Base-by-base conservation (phyloP, 176 grass and related monocot genomes). In the Oryza meyeriana region DNA sequence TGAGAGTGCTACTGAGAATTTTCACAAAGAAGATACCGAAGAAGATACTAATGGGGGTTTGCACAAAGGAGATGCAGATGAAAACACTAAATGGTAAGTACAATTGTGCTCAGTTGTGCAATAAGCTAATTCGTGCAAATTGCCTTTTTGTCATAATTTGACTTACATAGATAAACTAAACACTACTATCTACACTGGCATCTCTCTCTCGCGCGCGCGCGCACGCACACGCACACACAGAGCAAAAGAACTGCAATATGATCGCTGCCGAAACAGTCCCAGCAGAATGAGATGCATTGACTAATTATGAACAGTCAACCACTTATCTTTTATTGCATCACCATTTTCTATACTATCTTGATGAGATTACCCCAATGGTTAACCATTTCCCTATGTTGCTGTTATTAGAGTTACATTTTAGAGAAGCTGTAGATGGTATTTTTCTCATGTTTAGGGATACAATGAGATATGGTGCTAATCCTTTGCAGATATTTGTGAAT, bases 61-160 rank as follows among this genome's bases (percentile, higher is more conserved):
- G 2, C 55, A 59, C n/a, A 59, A 59, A 10, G 55, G 8, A 59
- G 55, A 59, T 59, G 55, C 55, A 25, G 55, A 59, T 59, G n/a
- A 59, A 11, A 59, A n/a, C 22, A 59, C n/a, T 10, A 84, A 82
- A 79, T 93, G 83, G 90, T 93, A 93, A 97, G 86, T 90, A 26
- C 78, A 62, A 10, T 80, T 14, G 42, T 55, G 69, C 71, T 50
- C 64, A 62, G 39, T 64, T 52, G 38, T 82, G 55, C 8, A 47
- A 63, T 45, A 71, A 71, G 6, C 57, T 57, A 85, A 13, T 72
- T 74, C 29, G 1, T 39, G 30, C 20, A 69, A 33, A 63, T 22
- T 44, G 4, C 42, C 65, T 85, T 85, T 8, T 6, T 17, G 11
- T 85, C 65, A 5, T 25, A 77, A 29, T 28, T 39, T 27, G 31